Evolutionary conservation across 768 basidiomycete species (phyloP), one percentile per base, ranked within the genome.

Genomic region (Holtermanniella nyarrowii): DNA sequence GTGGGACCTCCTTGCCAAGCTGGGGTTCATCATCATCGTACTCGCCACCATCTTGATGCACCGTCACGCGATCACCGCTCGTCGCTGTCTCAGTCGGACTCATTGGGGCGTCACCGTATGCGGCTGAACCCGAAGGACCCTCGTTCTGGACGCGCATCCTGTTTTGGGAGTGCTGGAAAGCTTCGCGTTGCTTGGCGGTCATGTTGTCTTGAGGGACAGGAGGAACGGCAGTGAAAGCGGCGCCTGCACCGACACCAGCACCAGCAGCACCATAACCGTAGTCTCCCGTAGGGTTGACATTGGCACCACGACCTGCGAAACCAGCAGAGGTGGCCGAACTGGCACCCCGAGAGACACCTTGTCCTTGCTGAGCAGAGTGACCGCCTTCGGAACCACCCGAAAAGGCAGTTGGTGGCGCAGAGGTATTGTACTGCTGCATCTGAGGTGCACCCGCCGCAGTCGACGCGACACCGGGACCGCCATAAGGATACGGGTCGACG

Each of bases 391-490:
- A 58, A 24, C 10, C 7, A 16, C 31, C 31, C 10, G 10, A 7
- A 16, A 37, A 37, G 16, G 31, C 31, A 37, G 58, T 61, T 18
- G 64, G 63, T 11, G 59, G 54, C 20, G 61, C 62, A 12, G 61
- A 60, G n/a, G 53, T 54, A 24, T 58, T 56, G 52, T 70, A 68
- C 49, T 70, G 68, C 7, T 66, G 50, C 68, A 70, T 70, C 53
- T 68, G 50, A 24, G 65, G 66, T 4, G 60, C 62, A 23, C 26
- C 31, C 31, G 42, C 44, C 25, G 61, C 54, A 24, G 65, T 67
- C 3, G 63, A 62, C 13, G 65, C 65, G 37, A 62, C 50, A n/a
- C 65, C 65, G 5, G 65, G 63, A 14, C 58, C 53, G 46, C 53
- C 53, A 39, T 63, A 68, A 21, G 42, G 20, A 62, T 57, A 70